These are phyloP conservation scores for Eucalyptus polybractea DNA, from an alignment of 345 rosid species.

Conservation along the genomic window DNA sequence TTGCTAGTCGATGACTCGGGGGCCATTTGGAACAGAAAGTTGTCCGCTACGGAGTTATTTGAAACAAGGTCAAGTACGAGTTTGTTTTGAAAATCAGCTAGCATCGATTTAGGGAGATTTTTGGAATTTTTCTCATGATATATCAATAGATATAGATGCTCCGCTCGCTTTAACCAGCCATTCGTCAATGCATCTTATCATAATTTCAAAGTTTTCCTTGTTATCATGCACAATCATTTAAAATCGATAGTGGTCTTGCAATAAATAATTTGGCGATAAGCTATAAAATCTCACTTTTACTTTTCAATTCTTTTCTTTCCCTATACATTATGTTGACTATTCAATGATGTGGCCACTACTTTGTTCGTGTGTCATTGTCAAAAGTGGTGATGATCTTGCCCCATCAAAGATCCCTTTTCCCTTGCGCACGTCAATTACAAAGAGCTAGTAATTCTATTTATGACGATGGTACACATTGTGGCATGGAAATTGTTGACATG, in stretches of 20 bases:
- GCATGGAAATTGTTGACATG: background rate
- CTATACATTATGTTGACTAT: background rate
- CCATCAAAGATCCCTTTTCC: background rate
- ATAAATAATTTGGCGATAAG: background rate
- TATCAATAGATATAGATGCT: background rate
- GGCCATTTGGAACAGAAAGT: background rate
- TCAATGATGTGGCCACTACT: background rate
- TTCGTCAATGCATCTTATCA: background rate
- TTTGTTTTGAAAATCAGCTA: background rate
- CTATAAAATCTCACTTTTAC: background rate
- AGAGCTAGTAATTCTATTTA: background rate
- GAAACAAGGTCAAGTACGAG: background rate
- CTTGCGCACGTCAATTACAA: background rate
- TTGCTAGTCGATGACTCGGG: background rate
- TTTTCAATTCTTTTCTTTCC: background rate
- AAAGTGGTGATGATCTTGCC: background rate
- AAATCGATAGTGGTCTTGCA: background rate
- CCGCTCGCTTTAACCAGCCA: background rate
- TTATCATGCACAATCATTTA: background rate
- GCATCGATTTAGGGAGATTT: background rate
- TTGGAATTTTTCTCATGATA: background rate
- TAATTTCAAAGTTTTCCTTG: background rate
- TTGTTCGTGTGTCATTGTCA: background rate
- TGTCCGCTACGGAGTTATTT: background rate
- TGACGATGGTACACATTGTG: background rate